A percentile compares a stretch with the other conserved stretches of the same genome.
phyloP scores from a whole-genome alignment of 202 grass and related monocot species.

The Zizania palustris region DNA sequence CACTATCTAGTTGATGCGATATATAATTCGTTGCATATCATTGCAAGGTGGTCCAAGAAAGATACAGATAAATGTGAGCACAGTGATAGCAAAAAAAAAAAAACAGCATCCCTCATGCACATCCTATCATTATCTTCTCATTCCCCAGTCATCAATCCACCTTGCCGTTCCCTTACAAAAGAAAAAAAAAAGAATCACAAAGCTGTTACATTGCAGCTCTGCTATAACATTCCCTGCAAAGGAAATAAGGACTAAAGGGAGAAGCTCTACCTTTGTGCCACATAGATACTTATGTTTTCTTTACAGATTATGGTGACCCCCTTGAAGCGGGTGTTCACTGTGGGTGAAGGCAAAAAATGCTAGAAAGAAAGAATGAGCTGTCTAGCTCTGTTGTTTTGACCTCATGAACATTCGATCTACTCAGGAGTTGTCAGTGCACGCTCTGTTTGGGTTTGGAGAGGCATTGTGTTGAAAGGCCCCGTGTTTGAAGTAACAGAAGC shows the following conservation, averaged over 20 bases:
- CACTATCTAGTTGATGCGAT: slow-evolving; percentile 60
- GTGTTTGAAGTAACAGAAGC: slow-evolving; percentile 28
- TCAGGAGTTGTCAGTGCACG: not conserved
- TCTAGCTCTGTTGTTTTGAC: slow-evolving; percentile 25
- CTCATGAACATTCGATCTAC: not conserved
- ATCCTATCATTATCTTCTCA: slow-evolving; percentile 23
- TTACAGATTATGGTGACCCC: not conserved
- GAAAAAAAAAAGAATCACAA: not conserved
- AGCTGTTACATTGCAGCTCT: not conserved
- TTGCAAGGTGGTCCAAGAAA: slow-evolving; percentile 13
- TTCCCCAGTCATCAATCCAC: slow-evolving; percentile 15
- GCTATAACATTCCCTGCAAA: not conserved
- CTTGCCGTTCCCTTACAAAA: not conserved
- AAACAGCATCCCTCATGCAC: slow-evolving; percentile 45
- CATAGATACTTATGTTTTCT: slow-evolving; percentile 36
- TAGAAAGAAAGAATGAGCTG: not conserved
- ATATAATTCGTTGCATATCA: slow-evolving; percentile 3
- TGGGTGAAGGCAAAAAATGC: not conserved
- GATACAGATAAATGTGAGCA: slow-evolving; percentile 27
- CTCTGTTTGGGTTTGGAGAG: slow-evolving; percentile 36
- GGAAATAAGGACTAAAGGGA: not conserved
- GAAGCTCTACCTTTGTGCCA: not conserved
- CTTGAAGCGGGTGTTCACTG: not conserved
- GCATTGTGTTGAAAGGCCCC: slow-evolving; percentile 45
- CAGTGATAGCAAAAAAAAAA: slow-evolving; percentile 24